phyloP scores from a whole-genome alignment of 75 land plant species.

The Pinus taeda region DNA sequence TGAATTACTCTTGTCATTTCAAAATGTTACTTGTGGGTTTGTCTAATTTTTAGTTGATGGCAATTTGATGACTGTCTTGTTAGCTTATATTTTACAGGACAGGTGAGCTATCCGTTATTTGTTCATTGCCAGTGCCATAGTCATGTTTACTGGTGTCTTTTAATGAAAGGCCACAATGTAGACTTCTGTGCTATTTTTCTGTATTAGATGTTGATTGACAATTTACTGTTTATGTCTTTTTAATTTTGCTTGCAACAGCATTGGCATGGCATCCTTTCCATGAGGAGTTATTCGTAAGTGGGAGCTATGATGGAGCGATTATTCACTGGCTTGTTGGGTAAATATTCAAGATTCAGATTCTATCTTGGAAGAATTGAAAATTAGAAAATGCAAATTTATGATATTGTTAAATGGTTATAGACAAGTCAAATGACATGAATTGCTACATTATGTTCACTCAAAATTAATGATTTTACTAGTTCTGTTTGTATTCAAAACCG shows the following conservation, averaged over 20 bases:
- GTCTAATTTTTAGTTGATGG: no score
- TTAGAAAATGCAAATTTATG: not conserved
- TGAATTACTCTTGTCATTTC: no score
- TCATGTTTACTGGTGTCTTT: no score
- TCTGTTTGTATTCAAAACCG: not conserved
- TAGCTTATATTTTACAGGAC: no score
- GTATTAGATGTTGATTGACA: no score
- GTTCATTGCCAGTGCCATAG: no score
- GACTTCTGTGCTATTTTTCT: no score
- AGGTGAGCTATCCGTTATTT: no score
- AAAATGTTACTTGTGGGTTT: no score
- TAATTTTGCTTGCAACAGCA: slow-evolving; percentile 39
- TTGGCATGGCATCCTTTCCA: slow-evolving; percentile 99
- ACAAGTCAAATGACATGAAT: not conserved
- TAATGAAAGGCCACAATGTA: no score
- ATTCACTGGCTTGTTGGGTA: slow-evolving; percentile 99
- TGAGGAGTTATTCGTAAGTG: slow-evolving; percentile 98
- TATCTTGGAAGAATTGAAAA: not conserved
- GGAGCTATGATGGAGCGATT: slow-evolving; percentile 94
- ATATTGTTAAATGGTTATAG: not conserved
- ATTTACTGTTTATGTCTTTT: not conserved
- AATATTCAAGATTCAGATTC: slow-evolving; percentile 2
- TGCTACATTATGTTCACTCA: not conserved
- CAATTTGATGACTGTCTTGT: no score
- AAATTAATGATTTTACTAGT: not conserved